Conservation (phyloP, 2,329 filamentous ascomycete species). For the Cercospora sojina region DNA sequence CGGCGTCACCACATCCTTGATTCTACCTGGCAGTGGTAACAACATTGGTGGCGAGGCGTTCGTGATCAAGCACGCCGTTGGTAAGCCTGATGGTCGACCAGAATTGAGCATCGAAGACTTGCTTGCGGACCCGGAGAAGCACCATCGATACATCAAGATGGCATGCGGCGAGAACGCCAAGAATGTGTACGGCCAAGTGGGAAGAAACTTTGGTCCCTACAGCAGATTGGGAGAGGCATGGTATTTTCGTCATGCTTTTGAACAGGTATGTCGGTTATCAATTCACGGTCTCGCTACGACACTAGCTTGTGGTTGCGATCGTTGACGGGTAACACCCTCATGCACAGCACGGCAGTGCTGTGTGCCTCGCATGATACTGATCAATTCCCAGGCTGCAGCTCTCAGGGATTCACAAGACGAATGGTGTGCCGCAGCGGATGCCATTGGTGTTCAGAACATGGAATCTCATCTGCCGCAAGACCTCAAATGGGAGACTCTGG, state of each 20-base stretch:
- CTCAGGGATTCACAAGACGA: constrained; percentile 63
- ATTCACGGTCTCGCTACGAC: not conserved
- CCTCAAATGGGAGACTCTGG: constrained; percentile 62
- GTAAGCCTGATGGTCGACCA: constrained; percentile 57
- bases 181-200: constrained; percentile 57
- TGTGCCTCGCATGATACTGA: constrained; percentile 46
- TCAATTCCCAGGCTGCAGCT: constrained; percentile 50
- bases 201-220: constrained; percentile 54
- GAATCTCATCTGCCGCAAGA: constrained; percentile 61
- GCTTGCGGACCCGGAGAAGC: constrained; percentile 64
- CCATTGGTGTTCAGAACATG: constrained; percentile 53
- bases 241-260: constrained; percentile 26
- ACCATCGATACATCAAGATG: constrained; percentile 74
- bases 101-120: constrained; percentile 64
- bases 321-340: not conserved
- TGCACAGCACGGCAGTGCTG: not conserved
- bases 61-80: constrained; percentile 67
- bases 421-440: constrained; percentile 62
- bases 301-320: constrained; percentile 50
- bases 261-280: not conserved
- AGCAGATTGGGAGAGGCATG: constrained; percentile 68
- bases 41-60: constrained; percentile 72
- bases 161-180: constrained; percentile 70
- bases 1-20: constrained; percentile 67
- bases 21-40: constrained; percentile 66